These are phyloP conservation scores for Euphrasia arctica DNA, from an alignment of 305 asterid species.

Conservation along the genomic window DNA sequence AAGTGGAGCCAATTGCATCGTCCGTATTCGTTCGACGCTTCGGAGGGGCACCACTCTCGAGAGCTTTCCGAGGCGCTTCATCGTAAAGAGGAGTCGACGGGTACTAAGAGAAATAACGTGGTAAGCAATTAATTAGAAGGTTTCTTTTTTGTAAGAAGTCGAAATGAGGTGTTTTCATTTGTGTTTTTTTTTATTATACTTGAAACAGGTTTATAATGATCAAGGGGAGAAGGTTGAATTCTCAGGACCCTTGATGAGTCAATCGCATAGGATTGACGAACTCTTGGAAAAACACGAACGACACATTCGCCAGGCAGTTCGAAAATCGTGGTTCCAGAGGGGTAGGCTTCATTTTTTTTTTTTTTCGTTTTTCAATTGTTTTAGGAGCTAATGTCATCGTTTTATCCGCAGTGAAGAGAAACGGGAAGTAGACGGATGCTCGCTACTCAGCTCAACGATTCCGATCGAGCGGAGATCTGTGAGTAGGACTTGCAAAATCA, in stretches of 20 bases:
- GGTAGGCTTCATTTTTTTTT: slow-evolving; percentile 36
- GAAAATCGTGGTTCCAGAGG: slow-evolving; percentile 93
- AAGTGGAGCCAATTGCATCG: slow-evolving; percentile 82
- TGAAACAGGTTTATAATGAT: slow-evolving; percentile 64
- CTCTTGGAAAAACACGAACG: slow-evolving; percentile 91
- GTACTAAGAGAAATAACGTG: slow-evolving; percentile 58
- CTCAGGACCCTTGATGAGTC: slow-evolving; percentile 91
- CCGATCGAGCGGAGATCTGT: too few species aligned
- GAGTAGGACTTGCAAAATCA: background rate
- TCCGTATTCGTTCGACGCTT: slow-evolving; percentile 69
- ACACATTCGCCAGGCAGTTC: slow-evolving; percentile 90
- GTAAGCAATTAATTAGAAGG: slow-evolving; percentile 28
- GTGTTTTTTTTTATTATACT: slow-evolving; percentile 11
- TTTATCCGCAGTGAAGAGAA: slow-evolving; percentile 39
- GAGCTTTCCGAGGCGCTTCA: slow-evolving; percentile 71
- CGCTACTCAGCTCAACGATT: slow-evolving; percentile 14
- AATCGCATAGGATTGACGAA: slow-evolving; percentile 73
- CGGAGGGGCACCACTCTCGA: slow-evolving; percentile 82
- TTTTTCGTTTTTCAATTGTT: background rate
- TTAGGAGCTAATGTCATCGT: background rate
- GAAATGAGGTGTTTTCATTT: slow-evolving; percentile 17
- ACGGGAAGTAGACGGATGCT: slow-evolving; percentile 31
- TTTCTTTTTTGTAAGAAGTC: background rate
- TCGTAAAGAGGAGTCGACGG: slow-evolving; percentile 51
- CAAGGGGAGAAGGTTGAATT: slow-evolving; percentile 87